Evolutionary conservation across 345 rosid species (phyloP).

Genomic region (Rhodamnia rubescens): DNA sequence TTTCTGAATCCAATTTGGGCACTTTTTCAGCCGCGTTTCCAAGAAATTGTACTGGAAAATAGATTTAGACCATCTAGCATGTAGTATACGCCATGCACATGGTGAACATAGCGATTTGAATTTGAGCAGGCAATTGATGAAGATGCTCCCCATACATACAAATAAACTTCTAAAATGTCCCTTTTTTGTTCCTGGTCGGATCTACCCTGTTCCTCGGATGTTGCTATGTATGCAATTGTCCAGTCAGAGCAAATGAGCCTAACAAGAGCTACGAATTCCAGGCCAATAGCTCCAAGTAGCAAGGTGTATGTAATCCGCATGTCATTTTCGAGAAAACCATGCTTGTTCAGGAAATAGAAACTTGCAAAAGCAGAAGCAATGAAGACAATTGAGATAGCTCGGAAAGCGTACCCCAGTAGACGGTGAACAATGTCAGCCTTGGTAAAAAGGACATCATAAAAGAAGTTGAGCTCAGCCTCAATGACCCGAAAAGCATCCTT

Average conservation of each 20-base stretch:
- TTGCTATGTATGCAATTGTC: background rate
- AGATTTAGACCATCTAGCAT: background rate
- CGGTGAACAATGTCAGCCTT: too few relatives aligned
- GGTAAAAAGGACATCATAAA: too few relatives aligned
- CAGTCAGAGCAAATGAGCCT: conserved; percentile 3
- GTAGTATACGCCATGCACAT: background rate
- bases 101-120: background rate
- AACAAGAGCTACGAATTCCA: background rate
- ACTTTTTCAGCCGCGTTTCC: background rate
- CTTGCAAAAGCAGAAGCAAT: background rate
- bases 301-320: background rate
- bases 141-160: background rate
- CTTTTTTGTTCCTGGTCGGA: too few relatives aligned
- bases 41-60: background rate
- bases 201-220: background rate
- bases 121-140: background rate
- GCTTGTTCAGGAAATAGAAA: background rate
- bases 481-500: background rate
- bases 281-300: conserved; percentile 6
- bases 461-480: too few relatives aligned
- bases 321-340: background rate
- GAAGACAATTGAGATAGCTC: too few relatives aligned
- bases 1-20: background rate
- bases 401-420: too few relatives aligned
- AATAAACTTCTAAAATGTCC: background rate